Conservation (phyloP, 2,329 filamentous ascomycete species). For the Elsinoe ampelina region DNA sequence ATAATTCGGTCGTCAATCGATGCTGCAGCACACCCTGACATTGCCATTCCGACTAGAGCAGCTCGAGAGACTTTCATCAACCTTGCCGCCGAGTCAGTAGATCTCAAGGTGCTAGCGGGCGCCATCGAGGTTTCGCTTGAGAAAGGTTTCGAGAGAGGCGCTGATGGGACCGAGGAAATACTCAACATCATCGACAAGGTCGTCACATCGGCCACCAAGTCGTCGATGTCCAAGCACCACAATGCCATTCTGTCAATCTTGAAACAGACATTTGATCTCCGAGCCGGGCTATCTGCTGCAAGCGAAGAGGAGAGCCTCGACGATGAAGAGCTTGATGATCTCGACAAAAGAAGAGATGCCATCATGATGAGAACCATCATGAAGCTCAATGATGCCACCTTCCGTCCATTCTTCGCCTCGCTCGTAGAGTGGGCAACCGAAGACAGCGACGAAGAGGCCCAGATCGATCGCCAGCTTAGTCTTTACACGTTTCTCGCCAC, state of each 20-base stretch:
- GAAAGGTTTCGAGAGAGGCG: constrained; percentile 43
- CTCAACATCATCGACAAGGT: constrained; percentile 60
- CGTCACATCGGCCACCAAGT: constrained; percentile 70
- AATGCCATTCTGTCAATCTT: constrained; percentile 55
- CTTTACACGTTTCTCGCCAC: constrained; percentile 70
- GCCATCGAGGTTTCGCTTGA: constrained; percentile 64
- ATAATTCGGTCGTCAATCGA: constrained; percentile 63
- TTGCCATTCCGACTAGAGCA: constrained; percentile 28
- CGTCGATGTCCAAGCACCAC: constrained; percentile 66
- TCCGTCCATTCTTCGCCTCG: constrained; percentile 80
- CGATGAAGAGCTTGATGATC: constrained; percentile 23
- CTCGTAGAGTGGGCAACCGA: constrained; percentile 72
- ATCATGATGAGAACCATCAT: constrained; percentile 74
- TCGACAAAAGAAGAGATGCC: constrained; percentile 51
- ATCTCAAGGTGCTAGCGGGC: constrained; percentile 66
- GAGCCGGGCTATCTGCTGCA: constrained; percentile 44
- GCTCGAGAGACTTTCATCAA: constrained; percentile 60
- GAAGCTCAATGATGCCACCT: constrained; percentile 89
- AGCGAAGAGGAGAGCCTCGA: constrained; percentile 52
- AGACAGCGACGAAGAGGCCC: constrained; percentile 51
- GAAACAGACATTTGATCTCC: constrained; percentile 53
- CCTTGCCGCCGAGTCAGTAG: constrained; percentile 66
- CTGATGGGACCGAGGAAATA: constrained; percentile 53
- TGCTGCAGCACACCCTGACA: constrained; percentile 44
- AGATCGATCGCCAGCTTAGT: constrained; percentile 57